Conservation (phyloP, 805 yeast species). For the Ogataea chonburiensis region DNA sequence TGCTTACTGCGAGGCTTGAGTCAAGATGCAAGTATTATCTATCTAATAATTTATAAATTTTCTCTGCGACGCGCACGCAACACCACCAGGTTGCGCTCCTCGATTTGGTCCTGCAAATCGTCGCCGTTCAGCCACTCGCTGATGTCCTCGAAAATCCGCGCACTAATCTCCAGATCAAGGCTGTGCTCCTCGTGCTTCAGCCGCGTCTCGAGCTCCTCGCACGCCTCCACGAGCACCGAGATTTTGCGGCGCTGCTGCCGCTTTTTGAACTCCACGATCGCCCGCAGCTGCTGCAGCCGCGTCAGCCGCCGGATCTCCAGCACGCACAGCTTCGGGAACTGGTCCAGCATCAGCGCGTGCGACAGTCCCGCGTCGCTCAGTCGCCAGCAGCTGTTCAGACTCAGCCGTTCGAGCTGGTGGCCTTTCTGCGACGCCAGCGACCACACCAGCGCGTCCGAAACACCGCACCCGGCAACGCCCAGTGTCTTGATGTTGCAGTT, state of each 20-base stretch:
- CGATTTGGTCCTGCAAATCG: conserved; percentile 40
- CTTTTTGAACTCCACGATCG: conserved; percentile 67
- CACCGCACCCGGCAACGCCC: conserved; percentile 86
- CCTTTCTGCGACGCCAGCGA: conserved; percentile 59
- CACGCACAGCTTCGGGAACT: conserved; percentile 62
- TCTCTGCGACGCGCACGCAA: conserved; percentile 10
- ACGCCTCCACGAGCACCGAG: conserved; percentile 70
- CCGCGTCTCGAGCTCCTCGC: conserved; percentile 63
- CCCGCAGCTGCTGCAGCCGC: conserved; percentile 55
- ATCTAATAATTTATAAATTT: conserved; percentile 2
- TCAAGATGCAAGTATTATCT: conserved; percentile 4
- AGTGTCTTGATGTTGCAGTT: conserved; percentile 64
- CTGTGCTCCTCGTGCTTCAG: conserved; percentile 60
- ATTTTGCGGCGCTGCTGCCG: conserved; percentile 43
- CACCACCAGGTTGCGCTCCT: conserved; percentile 24
- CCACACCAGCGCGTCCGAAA: conserved; percentile 79
- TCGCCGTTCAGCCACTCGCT: conserved; percentile 57
- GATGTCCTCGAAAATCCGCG: conserved; percentile 60
- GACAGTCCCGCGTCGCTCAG: conserved; percentile 33
- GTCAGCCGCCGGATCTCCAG: conserved; percentile 70
- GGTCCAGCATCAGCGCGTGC: conserved; percentile 40
- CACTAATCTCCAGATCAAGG: conserved; percentile 56
- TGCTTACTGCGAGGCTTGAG: conserved; percentile 77
- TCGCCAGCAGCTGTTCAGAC: conserved; percentile 68
- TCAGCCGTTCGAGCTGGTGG: conserved; percentile 55